Evolutionary conservation across 345 rosid species (phyloP).

Genomic region (Fremontodendron californicum): DNA sequence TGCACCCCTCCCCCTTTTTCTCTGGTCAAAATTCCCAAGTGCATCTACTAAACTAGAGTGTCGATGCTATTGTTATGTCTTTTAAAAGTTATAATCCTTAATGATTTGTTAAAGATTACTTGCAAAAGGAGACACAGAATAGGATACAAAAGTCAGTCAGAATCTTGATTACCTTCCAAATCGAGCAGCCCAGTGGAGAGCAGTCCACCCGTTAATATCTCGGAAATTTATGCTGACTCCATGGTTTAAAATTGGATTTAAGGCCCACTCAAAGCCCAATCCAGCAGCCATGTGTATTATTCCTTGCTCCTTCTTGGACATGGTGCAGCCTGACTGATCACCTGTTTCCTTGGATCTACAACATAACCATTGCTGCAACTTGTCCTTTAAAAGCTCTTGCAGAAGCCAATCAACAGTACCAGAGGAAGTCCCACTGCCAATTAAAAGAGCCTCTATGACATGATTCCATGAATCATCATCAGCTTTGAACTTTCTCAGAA

Average conservation of each 20-base stretch:
- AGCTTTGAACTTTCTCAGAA: constrained; percentile 35
- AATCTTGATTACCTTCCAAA: constrained; percentile 66
- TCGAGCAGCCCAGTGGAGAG: constrained; percentile 96
- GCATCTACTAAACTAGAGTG: neutral
- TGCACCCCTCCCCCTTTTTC: neutral
- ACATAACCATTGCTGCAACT: constrained; percentile 71
- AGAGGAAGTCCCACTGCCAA: constrained; percentile 55
- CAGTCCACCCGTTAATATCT: constrained; percentile 85
- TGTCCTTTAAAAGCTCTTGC: constrained; percentile 77
- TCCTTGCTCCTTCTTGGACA: constrained; percentile 89
- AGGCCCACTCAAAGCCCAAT: constrained; percentile 89
- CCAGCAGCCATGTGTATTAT: constrained; percentile 82
- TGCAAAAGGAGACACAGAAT: neutral
- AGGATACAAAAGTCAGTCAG: neutral
- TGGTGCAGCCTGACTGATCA: constrained; percentile 35
- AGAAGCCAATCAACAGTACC: constrained; percentile 70
- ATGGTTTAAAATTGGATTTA: constrained; percentile 55
- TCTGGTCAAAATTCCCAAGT: neutral
- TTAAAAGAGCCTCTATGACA: constrained; percentile 45
- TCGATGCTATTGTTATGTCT: neutral
- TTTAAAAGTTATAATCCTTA: neutral
- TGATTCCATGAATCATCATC: constrained; percentile 66
- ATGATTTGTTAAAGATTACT: neutral
- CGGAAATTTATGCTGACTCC: constrained; percentile 77
- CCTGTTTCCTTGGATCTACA: constrained; percentile 36